Conservation (phyloP, 2,329 filamentous ascomycete species). For the Cladobotryum protrusum region DNA sequence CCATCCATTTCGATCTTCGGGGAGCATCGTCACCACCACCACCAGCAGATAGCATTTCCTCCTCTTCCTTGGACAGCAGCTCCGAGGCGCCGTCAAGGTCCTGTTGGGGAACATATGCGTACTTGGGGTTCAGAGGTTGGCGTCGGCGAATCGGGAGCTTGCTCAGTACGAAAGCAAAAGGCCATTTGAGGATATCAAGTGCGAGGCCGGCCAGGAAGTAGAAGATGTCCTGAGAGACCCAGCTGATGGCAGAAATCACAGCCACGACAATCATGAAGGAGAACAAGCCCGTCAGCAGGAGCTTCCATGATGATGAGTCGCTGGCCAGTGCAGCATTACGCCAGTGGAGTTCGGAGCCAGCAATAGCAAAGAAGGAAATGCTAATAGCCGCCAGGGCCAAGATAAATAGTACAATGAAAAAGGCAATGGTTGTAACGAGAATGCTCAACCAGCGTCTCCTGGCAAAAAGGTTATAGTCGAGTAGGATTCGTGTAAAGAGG, state of each 20-base stretch:
- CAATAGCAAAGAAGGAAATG: slow-evolving; percentile 20
- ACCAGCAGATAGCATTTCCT: slow-evolving; percentile 1
- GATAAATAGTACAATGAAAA: slow-evolving; percentile 18
- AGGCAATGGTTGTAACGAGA: slow-evolving; percentile 12
- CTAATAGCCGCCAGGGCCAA: slow-evolving; percentile 16
- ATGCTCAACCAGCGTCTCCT: slow-evolving; percentile 17
- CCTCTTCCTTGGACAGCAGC: slow-evolving; percentile 13
- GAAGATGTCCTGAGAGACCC: slow-evolving; percentile 22
- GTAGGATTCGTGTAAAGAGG: slow-evolving; percentile 25
- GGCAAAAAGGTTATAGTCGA: slow-evolving; percentile 18
- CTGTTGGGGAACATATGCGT: slow-evolving; percentile 21
- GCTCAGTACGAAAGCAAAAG: slow-evolving; percentile 14
- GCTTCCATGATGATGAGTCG: slow-evolving; percentile 23
- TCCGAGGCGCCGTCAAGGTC: slow-evolving; percentile 16
- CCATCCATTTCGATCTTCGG: slow-evolving; percentile 1
- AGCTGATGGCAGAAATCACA: slow-evolving; percentile 15
- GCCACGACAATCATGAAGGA: slow-evolving; percentile 18
- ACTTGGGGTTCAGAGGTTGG: slow-evolving; percentile 2
- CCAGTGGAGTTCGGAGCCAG: slow-evolving; percentile 29
- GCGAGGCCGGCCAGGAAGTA: slow-evolving; percentile 14
- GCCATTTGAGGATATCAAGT: slow-evolving; percentile 20
- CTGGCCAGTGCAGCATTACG: slow-evolving; percentile 26
- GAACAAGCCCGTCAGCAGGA: slow-evolving; percentile 24
- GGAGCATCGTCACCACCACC: slow-evolving; percentile 6
- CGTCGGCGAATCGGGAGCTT: slow-evolving; percentile 5